Percentiles rank a stretch among this genome's conserved stretches.
Conservation (phyloP, 306 rosid genomes). For the Luffa aegyptiaca region DNA sequence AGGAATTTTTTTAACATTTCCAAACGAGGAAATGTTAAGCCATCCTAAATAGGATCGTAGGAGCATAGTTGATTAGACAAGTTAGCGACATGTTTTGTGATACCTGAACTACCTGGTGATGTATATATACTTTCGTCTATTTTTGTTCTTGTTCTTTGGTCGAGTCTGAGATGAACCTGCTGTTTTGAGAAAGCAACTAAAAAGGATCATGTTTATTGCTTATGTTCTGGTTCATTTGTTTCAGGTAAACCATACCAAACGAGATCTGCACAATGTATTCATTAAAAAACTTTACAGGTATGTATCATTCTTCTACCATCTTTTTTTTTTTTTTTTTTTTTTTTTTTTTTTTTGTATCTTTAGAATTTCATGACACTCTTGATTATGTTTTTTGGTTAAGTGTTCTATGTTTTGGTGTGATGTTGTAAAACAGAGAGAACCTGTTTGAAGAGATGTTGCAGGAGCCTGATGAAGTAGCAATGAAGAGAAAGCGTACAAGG, state of each 20-base stretch:
- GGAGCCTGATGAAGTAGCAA: constrained; percentile 84
- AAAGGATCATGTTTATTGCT: background rate
- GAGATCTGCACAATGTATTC: constrained; percentile 92
- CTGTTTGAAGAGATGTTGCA: constrained; percentile 91
- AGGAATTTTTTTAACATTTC: too few species aligned
- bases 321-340: too few species aligned
- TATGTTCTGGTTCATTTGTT: constrained; percentile 12
- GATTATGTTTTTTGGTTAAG: constrained; percentile 1
- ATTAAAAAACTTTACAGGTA: constrained; percentile 91
- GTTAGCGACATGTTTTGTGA: too few species aligned
- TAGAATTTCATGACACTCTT: background rate
- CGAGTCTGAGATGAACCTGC: background rate
- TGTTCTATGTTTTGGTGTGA: constrained; percentile 16
- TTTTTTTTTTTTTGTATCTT: too few species aligned
- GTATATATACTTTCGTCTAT: too few species aligned
- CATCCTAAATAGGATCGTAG: too few species aligned
- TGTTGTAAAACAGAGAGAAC: constrained; percentile 56
- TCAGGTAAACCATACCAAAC: constrained; percentile 90
- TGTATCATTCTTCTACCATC: background rate
- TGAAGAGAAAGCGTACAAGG: constrained; percentile 76
- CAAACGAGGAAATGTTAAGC: too few species aligned
- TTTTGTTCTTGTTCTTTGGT: background rate
- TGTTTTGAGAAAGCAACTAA: background rate
- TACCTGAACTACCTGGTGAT: too few species aligned
- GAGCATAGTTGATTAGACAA: too few species aligned